Conservation (phyloP, 2,329 filamentous ascomycete species). For the Chrysoporthe deuterocubensis region DNA sequence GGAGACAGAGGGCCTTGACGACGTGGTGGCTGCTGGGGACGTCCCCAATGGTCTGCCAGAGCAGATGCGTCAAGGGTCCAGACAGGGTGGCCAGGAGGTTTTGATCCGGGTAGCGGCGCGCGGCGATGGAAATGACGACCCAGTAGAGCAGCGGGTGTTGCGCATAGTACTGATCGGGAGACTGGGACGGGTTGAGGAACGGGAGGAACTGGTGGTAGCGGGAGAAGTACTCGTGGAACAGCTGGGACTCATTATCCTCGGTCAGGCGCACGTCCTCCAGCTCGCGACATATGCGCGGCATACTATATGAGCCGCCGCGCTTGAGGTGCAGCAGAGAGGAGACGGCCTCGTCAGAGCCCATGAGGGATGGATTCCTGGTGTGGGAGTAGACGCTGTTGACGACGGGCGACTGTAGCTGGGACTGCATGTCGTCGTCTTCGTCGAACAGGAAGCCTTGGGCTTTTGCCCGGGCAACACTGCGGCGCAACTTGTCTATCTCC, state of each 20-base stretch:
- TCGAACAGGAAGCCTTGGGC: conserved; percentile 61
- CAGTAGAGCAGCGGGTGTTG: conserved; percentile 85
- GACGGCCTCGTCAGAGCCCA: conserved; percentile 71
- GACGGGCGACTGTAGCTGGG: conserved; percentile 62
- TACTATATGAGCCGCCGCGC: conserved; percentile 64
- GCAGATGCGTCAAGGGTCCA: conserved; percentile 68
- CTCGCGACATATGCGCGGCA: conserved; percentile 63
- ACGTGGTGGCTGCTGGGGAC: conserved; percentile 80
- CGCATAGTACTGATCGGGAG: conserved; percentile 74
- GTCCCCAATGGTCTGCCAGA: conserved; percentile 78
- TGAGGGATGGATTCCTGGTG: conserved; percentile 64
- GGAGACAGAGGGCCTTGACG: conserved; percentile 77
- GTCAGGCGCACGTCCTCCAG: conserved; percentile 68
- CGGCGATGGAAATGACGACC: conserved; percentile 77
- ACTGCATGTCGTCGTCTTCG: conserved; percentile 58
- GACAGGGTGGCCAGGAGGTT: conserved; percentile 70
- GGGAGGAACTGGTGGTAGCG: conserved; percentile 79
- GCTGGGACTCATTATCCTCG: conserved; percentile 63
- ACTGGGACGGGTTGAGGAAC: conserved; percentile 68
- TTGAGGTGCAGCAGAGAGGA: conserved; percentile 69
- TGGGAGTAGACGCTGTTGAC: conserved; percentile 62
- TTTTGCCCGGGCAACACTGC: conserved; percentile 63
- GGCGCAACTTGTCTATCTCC: conserved; percentile 72
- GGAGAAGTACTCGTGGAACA: conserved; percentile 71
- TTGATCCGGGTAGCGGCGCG: conserved; percentile 70